Evolutionary conservation across 2,329 filamentous ascomycete species (phyloP), one percentile per base, ranked within the genome.

Genomic region (Fusarium sublunatum): DNA sequence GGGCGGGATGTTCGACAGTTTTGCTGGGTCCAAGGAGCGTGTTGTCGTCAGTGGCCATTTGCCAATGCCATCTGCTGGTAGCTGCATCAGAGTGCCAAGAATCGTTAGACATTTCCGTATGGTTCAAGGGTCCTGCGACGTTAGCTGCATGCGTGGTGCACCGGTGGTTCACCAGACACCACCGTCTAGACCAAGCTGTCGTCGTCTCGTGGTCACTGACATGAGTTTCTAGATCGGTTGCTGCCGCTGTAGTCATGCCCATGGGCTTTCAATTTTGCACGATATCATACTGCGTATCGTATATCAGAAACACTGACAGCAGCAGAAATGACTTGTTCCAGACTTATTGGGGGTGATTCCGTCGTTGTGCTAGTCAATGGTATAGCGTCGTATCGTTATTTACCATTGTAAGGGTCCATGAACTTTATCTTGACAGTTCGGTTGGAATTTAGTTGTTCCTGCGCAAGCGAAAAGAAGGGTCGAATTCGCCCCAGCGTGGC

Each of bases 391-490:
- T 58, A 57, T 46, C 52, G 57, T 34, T 34, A 51, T 53, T 61
- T 45, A 48, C 34, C 22, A 24, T 38, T 32, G 39, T 56, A 61
- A 60, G 57, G 57, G 52, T 54, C 57, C 41, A 44, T 40, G 56
- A 58, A 38, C 61, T 65, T 40, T 47, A 58, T 48, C 58, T 62
- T 41, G 11, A 40, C 25, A 25, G 34, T 29, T 29, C 13, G 25
- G 43, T 34, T 38, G 46, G 29, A 44, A 36, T 28, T 54, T 48
- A 53, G 53, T 36, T 39, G 63, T 67, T 67, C 59, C 63, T 66
- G 58, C 63, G 51, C 60, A 64, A 60, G 63, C 53, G 63, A 66
- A 64, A 34, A 34, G 31, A 34, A 38, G 24, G 25, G 51, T 39
- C 49, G 29, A 46, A n/a, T 49, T 58, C 46, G 48, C 38, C 58